phyloP scores from a whole-genome alignment of 2,329 filamentous ascomycete species.

The Colletotrichum sp. region DNA sequence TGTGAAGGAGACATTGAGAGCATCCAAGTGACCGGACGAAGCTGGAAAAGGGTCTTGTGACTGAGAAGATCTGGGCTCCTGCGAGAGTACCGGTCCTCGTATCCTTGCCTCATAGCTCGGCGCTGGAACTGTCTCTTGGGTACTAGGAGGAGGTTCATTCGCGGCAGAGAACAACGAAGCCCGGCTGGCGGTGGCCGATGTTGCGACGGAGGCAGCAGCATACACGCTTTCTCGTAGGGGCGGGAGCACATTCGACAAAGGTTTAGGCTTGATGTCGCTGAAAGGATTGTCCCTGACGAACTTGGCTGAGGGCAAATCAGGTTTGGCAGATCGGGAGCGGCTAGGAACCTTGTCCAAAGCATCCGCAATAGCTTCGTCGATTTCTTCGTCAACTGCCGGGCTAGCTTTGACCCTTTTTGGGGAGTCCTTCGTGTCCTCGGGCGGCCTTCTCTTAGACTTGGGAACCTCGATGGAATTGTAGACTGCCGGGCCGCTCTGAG shows the following conservation, averaged over 20 bases:
- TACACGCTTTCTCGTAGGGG: not conserved
- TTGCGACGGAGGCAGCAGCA: not conserved
- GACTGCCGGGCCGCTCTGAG: not conserved
- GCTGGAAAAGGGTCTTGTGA: slow-evolving; percentile 1
- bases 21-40: not conserved
- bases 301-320: not conserved
- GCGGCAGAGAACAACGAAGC: not conserved
- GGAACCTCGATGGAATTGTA: not conserved
- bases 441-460: not conserved
- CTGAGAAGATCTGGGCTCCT: not conserved
- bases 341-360: slow-evolving; percentile 4
- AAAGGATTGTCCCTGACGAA: not conserved
- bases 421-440: not conserved
- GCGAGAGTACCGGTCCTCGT: not conserved
- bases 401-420: not conserved
- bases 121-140: not conserved
- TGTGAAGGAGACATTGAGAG: not conserved
- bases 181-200: not conserved
- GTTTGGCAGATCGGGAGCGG: not conserved
- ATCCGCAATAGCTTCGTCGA: not conserved
- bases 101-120: not conserved
- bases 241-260: not conserved
- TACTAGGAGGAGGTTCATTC: not conserved
- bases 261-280: not conserved
- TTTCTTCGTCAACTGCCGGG: not conserved